A percentile compares a stretch with the other conserved stretches of the same genome.
Evolutionary conservation across 192 early-diverging fungal genomes (phyloP).

Genomic region (Gryganskiella cystojenkinii): DNA sequence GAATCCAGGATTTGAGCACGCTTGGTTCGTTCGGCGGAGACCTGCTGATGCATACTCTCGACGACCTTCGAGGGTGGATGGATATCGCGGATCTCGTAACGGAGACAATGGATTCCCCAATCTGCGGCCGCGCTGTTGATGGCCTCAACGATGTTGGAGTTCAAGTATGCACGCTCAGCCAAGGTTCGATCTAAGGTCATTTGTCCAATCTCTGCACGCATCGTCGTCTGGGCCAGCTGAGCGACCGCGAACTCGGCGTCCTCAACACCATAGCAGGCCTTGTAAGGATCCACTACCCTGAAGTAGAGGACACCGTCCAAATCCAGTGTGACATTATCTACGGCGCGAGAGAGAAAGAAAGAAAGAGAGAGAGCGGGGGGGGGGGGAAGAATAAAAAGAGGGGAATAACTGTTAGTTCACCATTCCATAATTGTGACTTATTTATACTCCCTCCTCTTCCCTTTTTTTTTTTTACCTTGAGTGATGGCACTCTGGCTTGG

Average conservation of each 20-base stretch:
- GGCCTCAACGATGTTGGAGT: constrained; percentile 92
- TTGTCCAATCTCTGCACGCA: constrained; percentile 98
- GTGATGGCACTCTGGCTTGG: constrained; percentile 92
- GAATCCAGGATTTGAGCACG: constrained; percentile 92
- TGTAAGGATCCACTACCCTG: constrained; percentile 89
- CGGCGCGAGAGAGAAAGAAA: background rate
- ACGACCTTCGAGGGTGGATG: constrained; percentile 95
- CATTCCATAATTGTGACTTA: background rate
- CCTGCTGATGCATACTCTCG: constrained; percentile 95
- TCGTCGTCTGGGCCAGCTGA: constrained; percentile 96
- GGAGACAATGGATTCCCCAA: constrained; percentile 94
- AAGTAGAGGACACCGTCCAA: constrained; percentile 97
- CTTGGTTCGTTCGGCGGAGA: constrained; percentile 95
- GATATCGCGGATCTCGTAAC: constrained; percentile 96
- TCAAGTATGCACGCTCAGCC: constrained; percentile 91
- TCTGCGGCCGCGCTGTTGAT: constrained; percentile 91
- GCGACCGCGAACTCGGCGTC: constrained; percentile 93
- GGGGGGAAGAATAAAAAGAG: background rate
- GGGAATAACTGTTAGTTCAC: background rate
- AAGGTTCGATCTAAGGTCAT: constrained; percentile 95
- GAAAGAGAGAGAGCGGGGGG: background rate
- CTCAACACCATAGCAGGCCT: constrained; percentile 92
- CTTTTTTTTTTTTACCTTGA: constrained; percentile 61
- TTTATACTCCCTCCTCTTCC: no score
- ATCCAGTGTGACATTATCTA: constrained; percentile 94